phyloP scores from a whole-genome alignment of 2,329 filamentous ascomycete genomes.

The Penicillium brasilianum region DNA sequence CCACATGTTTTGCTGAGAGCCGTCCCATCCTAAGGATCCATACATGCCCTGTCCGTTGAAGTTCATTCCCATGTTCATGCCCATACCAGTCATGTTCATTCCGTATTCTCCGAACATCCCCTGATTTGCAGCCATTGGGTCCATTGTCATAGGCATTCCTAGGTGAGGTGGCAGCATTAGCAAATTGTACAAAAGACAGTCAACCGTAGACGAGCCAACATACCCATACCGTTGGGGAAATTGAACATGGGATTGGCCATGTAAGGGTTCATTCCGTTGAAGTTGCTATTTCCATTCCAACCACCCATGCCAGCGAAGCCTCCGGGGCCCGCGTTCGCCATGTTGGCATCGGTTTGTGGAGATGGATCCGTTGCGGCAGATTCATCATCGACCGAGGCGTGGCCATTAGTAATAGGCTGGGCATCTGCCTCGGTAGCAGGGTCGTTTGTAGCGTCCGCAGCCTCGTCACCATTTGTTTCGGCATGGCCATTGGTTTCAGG shows the following conservation, averaged over 20 bases:
- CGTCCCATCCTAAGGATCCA: constrained; percentile 72
- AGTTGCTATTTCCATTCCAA: constrained; percentile 66
- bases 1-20: constrained; percentile 74
- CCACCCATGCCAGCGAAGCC: constrained; percentile 62
- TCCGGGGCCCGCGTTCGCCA: constrained; percentile 51
- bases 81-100: constrained; percentile 88
- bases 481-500: constrained; percentile 23
- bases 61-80: constrained; percentile 76
- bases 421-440: constrained; percentile 18
- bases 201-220: constrained; percentile 44
- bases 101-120: constrained; percentile 57
- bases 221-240: constrained; percentile 92
- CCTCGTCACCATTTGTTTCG: constrained; percentile 18
- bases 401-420: constrained; percentile 7
- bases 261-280: constrained; percentile 75
- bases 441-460: constrained; percentile 6
- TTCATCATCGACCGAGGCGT: background rate
- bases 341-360: constrained; percentile 26
- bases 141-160: constrained; percentile 87
- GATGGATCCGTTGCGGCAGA: constrained; percentile 5
- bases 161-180: constrained; percentile 25
- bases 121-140: constrained; percentile 59
- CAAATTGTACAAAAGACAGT: background rate
- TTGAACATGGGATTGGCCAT: constrained; percentile 54
- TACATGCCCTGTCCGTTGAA: constrained; percentile 65